Percentiles rank a stretch among this genome's conserved stretches.
phyloP scores from a whole-genome alignment of 768 basidiomycete genomes.

The Asterophora parasitica region DNA sequence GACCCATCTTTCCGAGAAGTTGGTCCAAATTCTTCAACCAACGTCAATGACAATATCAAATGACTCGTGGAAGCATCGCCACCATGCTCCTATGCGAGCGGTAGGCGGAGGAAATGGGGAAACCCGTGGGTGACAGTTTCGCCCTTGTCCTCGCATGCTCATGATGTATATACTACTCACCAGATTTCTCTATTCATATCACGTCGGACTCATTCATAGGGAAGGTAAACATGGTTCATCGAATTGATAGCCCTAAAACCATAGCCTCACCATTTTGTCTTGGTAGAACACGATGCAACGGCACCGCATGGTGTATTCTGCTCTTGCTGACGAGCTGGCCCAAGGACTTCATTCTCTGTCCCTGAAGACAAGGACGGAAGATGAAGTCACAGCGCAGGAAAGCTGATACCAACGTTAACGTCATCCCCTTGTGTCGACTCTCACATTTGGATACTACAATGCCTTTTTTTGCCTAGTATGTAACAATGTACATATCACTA shows the following conservation, averaged over 20 bases:
- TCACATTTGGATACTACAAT: background rate
- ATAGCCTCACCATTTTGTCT: slow-evolving; percentile 4
- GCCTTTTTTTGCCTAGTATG: background rate
- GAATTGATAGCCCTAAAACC: background rate
- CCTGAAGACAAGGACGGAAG: slow-evolving; percentile 65
- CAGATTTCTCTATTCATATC: slow-evolving; percentile 75
- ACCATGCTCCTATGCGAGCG: slow-evolving; percentile 78
- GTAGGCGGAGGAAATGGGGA: slow-evolving; percentile 65
- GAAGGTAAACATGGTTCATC: slow-evolving; percentile 45
- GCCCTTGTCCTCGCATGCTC: no score
- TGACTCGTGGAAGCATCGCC: slow-evolving; percentile 82
- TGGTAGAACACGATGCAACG: slow-evolving; percentile 69
- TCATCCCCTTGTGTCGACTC: background rate
- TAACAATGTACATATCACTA: background rate
- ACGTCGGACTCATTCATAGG: slow-evolving; percentile 70
- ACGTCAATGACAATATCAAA: slow-evolving; percentile 64
- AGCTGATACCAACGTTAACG: background rate
- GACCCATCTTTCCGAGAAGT: slow-evolving; percentile 34
- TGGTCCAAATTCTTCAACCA: slow-evolving; percentile 58
- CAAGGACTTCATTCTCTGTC: slow-evolving; percentile 75
- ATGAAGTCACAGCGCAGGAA: slow-evolving; percentile 31
- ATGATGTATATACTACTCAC: no score
- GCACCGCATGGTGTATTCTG: slow-evolving; percentile 73
- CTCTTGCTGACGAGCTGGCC: slow-evolving; percentile 65
- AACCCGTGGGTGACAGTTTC: slow-evolving; percentile 59